These are phyloP conservation scores for Henckelia pumila DNA, from an alignment of 257 asterid species.

Conservation along the genomic window DNA sequence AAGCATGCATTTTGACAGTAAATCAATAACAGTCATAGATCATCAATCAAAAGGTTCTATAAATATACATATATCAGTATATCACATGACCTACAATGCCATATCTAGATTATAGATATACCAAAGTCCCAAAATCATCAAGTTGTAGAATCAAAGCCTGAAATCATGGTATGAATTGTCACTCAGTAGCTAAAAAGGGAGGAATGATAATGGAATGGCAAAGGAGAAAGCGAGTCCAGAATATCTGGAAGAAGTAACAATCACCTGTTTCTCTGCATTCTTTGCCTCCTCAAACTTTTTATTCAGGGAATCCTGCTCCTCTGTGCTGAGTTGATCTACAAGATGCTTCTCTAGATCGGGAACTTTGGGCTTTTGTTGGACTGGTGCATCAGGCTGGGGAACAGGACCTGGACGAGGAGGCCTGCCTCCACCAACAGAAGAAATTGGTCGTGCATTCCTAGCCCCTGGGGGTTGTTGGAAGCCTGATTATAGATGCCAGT, in stretches of 20 bases:
- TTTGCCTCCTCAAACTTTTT: slow-evolving; percentile 84
- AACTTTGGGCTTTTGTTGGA: slow-evolving; percentile 74
- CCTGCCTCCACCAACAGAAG: slow-evolving; percentile 59
- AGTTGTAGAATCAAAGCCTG: slow-evolving; percentile 1
- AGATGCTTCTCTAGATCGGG: slow-evolving; percentile 92
- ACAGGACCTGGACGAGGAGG: slow-evolving; percentile 93
- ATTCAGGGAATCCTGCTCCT: slow-evolving; percentile 80
- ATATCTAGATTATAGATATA: neutral
- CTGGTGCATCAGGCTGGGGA: slow-evolving; percentile 68
- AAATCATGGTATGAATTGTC: slow-evolving; percentile 8
- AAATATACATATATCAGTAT: neutral
- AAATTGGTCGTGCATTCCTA: slow-evolving; percentile 42
- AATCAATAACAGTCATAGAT: neutral
- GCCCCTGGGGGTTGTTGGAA: slow-evolving; percentile 59
- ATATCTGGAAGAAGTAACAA: slow-evolving; percentile 6
- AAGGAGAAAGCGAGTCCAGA: neutral
- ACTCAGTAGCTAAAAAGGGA: slow-evolving; percentile 18
- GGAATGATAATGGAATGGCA: neutral
- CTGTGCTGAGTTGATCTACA: slow-evolving; percentile 84
- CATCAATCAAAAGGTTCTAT: slow-evolving; percentile 12
- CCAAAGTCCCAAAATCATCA: slow-evolving; percentile 10
- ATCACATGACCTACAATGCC: neutral
- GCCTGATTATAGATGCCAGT: slow-evolving; percentile 39
- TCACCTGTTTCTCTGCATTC: slow-evolving; percentile 91
- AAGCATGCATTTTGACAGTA: neutral